Evolutionary conservation across 768 basidiomycete species (phyloP), one percentile per base, ranked within the genome.

Genomic region (Butyriboletus loyo): DNA sequence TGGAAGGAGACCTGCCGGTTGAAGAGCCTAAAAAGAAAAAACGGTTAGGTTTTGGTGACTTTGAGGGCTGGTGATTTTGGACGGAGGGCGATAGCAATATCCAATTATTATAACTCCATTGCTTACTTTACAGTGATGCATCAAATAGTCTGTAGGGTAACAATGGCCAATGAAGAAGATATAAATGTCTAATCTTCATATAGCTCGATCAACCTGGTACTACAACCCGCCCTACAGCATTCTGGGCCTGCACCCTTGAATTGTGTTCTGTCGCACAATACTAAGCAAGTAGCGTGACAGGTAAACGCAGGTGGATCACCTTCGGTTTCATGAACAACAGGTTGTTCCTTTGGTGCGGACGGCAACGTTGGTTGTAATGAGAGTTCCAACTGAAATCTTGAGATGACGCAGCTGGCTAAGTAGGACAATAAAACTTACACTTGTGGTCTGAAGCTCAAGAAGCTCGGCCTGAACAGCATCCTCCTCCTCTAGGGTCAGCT

Each of bases 401-500:
- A 53, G 52, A 40, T 28, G 25, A 28, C 19, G 46, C 32, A 28
- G 7, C n/a, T 27, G 13, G 17, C 28, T 4, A 30, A 30, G 10
- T 14, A 49, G 22, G 31, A 46, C 32, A 13, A 42, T 28, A 38
- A 45, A 47, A 72, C 84, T 53, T 45, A 89, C 86, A 50, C 79
- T 70, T 59, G 84, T 82, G 15, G 69, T 73, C 66, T 95, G 83
- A 13, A 99, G 71, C 46, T 78, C 75, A 25, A 71, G 73, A 25
- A 99, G 75, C 66, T 99, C 97, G 6, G 76, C 76, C 65, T 95
- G 91, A 0, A 99, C 96, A 15, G 85, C 87, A 37, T 97, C 95
- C 66, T 99, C 97, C 41, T 99, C 97, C 40, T 96, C 94, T 13
- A 85, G 66, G 1, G 87, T 86, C 55, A 99, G 78, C 37, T 77